Conservation (phyloP, 2,329 filamentous ascomycete species). For the Trichophyton benhamiae region DNA sequence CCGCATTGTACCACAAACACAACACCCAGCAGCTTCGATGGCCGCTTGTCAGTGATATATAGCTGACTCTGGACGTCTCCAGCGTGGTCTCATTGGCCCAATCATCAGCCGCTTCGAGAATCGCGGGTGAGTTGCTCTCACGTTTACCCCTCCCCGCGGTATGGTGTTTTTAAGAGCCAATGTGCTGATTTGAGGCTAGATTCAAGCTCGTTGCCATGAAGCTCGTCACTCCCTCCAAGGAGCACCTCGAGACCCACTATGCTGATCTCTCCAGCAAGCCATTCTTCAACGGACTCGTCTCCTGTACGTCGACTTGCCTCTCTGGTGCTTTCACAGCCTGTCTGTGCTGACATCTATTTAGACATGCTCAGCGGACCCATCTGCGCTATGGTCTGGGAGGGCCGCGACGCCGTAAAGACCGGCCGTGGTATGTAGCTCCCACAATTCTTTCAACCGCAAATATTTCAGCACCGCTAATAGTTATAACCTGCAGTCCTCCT, state of each 20-base stretch:
- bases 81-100: conserved; percentile 95
- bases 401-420: conserved; percentile 97
- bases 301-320: conserved; percentile 52
- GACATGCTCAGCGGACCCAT: conserved; percentile 97
- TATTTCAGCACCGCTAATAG: not conserved
- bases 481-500: conserved; percentile 53
- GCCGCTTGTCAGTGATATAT: not conserved
- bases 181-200: conserved; percentile 36
- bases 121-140: conserved; percentile 55
- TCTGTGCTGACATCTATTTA: conserved; percentile 26
- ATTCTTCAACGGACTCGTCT: conserved; percentile 90
- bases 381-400: conserved; percentile 99
- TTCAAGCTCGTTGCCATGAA: conserved; percentile 99
- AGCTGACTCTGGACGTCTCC: conserved; percentile 11
- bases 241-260: conserved; percentile 98
- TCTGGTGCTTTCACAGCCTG: not conserved
- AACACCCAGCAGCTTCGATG: not conserved
- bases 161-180: not conserved
- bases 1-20: not conserved
- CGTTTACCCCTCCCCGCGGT: not conserved
- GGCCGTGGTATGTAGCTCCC: conserved; percentile 58
- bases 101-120: conserved; percentile 98
- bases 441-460: not conserved
- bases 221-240: conserved; percentile 76
- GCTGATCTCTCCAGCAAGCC: conserved; percentile 82